phyloP scores from a whole-genome alignment of 805 yeast species.

The Isabelozyma rhagii region DNA sequence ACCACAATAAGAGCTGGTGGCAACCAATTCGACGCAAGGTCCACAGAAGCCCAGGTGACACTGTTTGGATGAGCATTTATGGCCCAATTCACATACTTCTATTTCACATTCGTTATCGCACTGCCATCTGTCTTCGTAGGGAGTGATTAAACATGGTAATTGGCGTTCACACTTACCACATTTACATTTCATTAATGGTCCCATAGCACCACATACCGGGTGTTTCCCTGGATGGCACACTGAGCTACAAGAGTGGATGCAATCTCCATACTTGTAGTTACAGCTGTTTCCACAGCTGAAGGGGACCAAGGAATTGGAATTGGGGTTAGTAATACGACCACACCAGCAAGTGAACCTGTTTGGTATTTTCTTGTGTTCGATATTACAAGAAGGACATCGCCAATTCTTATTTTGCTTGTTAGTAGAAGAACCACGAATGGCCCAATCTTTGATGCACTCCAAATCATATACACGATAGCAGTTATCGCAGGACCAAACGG shows the following conservation, averaged over 20 bases:
- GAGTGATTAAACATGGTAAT: constrained; percentile 70
- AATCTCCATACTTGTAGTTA: constrained; percentile 47
- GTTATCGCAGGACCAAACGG: constrained; percentile 73
- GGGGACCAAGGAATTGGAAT: constrained; percentile 55
- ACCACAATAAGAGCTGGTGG: constrained; percentile 75
- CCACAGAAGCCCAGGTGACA: constrained; percentile 91
- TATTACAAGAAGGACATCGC: constrained; percentile 86
- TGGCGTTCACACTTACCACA: constrained; percentile 72
- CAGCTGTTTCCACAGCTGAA: constrained; percentile 91
- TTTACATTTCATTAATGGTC: constrained; percentile 64
- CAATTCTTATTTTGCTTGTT: constrained; percentile 54
- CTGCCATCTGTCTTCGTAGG: constrained; percentile 62
- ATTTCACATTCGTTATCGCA: constrained; percentile 65
- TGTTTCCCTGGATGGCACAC: constrained; percentile 92
- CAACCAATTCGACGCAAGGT: constrained; percentile 50
- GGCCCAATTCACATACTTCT: constrained; percentile 61
- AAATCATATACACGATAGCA: constrained; percentile 86
- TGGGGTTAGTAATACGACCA: constrained; percentile 71
- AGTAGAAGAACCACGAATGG: constrained; percentile 67
- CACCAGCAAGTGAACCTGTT: constrained; percentile 81
- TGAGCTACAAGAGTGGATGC: constrained; percentile 73
- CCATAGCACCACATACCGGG: constrained; percentile 73
- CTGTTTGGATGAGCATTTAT: constrained; percentile 48
- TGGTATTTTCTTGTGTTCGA: constrained; percentile 48
- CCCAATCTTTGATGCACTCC: constrained; percentile 86